Evolutionary conservation across 306 rosid species (phyloP).

Genomic region (Glycine tomentella): DNA sequence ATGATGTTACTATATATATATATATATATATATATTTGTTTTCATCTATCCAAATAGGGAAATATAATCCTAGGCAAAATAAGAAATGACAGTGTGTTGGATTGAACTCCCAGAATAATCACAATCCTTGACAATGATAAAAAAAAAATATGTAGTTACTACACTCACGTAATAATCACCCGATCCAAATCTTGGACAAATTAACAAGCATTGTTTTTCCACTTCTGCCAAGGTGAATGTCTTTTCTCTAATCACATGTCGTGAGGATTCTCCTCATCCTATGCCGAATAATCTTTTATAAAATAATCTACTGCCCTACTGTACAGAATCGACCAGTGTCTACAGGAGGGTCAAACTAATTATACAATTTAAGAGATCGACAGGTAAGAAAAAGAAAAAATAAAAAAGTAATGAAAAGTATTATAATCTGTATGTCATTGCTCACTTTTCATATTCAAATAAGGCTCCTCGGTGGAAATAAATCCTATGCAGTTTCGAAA

Average conservation of each 20-base stretch:
- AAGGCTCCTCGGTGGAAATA: neutral
- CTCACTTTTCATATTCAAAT: neutral
- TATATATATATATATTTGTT: too few relatives aligned
- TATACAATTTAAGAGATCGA: neutral
- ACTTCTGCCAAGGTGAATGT: conserved; percentile 6
- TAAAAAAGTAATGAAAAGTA: neutral
- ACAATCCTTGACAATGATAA: too few relatives aligned
- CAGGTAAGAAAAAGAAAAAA: neutral
- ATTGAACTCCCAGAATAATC: too few relatives aligned
- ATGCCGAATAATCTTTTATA: neutral
- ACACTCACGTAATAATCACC: neutral
- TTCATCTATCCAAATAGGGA: too few relatives aligned
- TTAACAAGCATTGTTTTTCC: neutral
- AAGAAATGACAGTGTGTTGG: too few relatives aligned
- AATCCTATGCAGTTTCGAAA: neutral
- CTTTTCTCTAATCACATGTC: conserved; percentile 29
- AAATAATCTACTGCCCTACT: conserved; percentile 13
- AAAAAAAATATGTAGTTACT: too few relatives aligned
- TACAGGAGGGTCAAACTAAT: conserved; percentile 2
- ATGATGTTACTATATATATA: too few relatives aligned
- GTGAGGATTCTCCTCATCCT: neutral
- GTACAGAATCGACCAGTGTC: conserved; percentile 14
- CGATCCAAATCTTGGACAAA: neutral
- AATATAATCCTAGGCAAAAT: too few relatives aligned
- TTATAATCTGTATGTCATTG: neutral